These are phyloP conservation scores for Tetrahymena thermophila DNA, from an alignment of 73 alveolate genomes.

Conservation along the genomic window DNA sequence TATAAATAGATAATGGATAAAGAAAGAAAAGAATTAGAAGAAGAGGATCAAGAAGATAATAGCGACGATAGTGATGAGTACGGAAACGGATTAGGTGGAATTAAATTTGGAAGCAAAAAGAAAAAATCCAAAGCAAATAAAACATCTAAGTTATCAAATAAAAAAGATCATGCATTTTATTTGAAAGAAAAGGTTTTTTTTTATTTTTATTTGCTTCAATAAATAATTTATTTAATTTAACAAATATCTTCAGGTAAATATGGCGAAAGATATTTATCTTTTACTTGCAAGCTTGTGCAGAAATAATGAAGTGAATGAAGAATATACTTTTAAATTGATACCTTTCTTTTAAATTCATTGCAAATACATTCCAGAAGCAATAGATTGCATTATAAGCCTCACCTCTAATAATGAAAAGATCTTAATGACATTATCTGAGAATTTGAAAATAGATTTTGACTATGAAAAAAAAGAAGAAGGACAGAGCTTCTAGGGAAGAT, in stretches of 20 bases:
- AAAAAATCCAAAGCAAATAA: constrained; percentile 19
- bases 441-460: constrained; percentile 27
- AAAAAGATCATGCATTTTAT: constrained; percentile 2
- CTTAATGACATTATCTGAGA: constrained; percentile 9
- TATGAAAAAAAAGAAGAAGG: constrained; percentile 1
- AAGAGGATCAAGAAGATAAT: not conserved
- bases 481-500: constrained; percentile 8
- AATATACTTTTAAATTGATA: constrained; percentile 18
- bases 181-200: not conserved
- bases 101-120: not conserved
- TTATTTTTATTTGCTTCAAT: not conserved
- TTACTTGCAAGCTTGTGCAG: constrained; percentile 21
- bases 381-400: constrained; percentile 15
- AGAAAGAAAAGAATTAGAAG: not conserved
- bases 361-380: constrained; percentile 36
- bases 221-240: not conserved
- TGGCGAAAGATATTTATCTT: constrained; percentile 4
- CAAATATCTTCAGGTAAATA: not conserved
- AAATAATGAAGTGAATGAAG: constrained; percentile 19
- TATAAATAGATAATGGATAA: not conserved
- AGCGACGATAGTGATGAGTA: not conserved
- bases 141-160: constrained; percentile 3
- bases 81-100: not conserved
- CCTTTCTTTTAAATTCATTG: constrained; percentile 24
- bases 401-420: constrained; percentile 21